Percentiles rank a stretch among this genome's conserved stretches.
Conservation (phyloP, 768 basidiomycete genomes). For the Ramaria sp. region DNA sequence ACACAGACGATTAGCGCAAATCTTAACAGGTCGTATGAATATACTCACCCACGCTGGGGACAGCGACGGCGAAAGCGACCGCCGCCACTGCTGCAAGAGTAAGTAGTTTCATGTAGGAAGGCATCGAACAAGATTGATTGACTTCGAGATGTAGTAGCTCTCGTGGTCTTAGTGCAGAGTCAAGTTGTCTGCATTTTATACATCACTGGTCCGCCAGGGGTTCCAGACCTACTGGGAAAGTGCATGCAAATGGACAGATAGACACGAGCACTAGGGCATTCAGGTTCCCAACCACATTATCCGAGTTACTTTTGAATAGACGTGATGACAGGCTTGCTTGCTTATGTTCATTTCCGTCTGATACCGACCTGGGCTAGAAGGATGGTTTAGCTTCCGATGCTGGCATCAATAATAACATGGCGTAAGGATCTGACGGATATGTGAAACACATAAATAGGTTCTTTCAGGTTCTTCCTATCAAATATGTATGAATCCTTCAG, state of each 20-base stretch:
- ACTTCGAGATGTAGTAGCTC: background rate
- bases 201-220: background rate
- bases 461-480: too few relatives aligned
- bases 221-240: background rate
- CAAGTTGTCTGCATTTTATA: background rate
- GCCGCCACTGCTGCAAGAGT: background rate
- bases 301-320: background rate
- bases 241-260: background rate
- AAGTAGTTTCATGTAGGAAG: background rate
- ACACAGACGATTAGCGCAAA: background rate
- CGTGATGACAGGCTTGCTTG: background rate
- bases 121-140: background rate
- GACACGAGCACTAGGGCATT: background rate
- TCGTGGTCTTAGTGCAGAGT: background rate
- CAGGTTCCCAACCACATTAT: background rate
- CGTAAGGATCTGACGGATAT: background rate
- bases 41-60: background rate
- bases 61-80: background rate
- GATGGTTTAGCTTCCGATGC: background rate
- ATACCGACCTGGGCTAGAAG: background rate
- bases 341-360: background rate
- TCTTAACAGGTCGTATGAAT: background rate
- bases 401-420: background rate
- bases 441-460: too few relatives aligned
- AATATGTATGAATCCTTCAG: too few relatives aligned